phyloP scores from a whole-genome alignment of 495 filamentous ascomycete species.

The Penicillium parvum region DNA sequence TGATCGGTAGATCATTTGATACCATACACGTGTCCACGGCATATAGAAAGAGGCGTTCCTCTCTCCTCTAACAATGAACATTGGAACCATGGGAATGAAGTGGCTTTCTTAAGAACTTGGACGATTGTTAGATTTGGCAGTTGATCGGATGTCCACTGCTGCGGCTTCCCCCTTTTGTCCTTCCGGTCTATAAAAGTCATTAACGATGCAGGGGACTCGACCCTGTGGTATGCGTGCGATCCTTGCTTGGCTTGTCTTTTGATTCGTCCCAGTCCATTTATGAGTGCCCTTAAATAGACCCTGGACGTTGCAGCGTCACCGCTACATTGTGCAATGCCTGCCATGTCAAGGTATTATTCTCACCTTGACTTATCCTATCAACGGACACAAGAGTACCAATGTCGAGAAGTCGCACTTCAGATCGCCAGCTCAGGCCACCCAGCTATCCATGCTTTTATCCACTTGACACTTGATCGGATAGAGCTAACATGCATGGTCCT shows the following conservation, averaged over 20 bases:
- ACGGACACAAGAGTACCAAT: too few relatives aligned
- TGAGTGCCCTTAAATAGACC: constrained; percentile 1
- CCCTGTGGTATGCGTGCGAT: constrained; percentile 7
- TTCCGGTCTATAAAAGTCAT: constrained; percentile 7
- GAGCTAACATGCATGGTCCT: too few relatives aligned
- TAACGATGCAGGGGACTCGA: constrained; percentile 1
- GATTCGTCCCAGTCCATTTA: neutral
- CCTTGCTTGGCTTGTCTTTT: neutral
- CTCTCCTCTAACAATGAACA: neutral
- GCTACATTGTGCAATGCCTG: constrained; percentile 4
- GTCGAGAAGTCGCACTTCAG: neutral
- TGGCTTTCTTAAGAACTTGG: too few relatives aligned
- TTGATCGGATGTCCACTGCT: constrained; percentile 12
- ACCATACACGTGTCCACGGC: neutral
- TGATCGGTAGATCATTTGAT: neutral
- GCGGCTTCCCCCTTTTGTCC: constrained; percentile 26
- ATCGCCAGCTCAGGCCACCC: constrained; percentile 4
- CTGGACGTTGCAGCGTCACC: neutral
- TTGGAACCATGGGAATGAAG: too few relatives aligned
- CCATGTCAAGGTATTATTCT: neutral
- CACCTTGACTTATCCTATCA: too few relatives aligned
- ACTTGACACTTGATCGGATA: neutral
- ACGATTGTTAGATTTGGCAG: constrained; percentile 9
- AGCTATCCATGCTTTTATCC: neutral
- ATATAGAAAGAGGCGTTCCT: neutral